Evolutionary conservation across 192 early-diverging fungal genomes (phyloP).

Genomic region (Backusella liffmaniae): DNA sequence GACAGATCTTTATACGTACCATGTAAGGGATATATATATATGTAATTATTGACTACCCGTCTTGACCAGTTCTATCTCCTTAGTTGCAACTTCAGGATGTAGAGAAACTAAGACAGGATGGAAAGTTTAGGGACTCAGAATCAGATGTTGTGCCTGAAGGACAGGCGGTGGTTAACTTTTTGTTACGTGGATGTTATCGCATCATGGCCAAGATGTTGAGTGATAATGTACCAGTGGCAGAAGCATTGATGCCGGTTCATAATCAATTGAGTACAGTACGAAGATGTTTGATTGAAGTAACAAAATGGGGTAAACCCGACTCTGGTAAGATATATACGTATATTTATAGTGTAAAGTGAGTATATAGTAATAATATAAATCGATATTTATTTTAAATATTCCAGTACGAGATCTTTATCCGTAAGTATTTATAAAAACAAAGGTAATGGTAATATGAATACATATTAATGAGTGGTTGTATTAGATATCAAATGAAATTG

Average conservation of each 20-base stretch:
- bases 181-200: slow-evolving; percentile 84
- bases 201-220: slow-evolving; percentile 80
- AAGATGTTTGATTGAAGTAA: slow-evolving; percentile 73
- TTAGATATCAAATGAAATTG: slow-evolving; percentile 87
- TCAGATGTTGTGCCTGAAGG: slow-evolving; percentile 65
- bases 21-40: slow-evolving; percentile 28
- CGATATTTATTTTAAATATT: background rate
- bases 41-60: background rate
- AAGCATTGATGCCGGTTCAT: slow-evolving; percentile 80
- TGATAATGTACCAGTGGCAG: slow-evolving; percentile 77
- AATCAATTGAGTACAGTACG: slow-evolving; percentile 83
- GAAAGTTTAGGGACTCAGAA: slow-evolving; percentile 75
- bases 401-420: background rate
- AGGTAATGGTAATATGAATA: background rate
- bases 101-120: slow-evolving; percentile 78
- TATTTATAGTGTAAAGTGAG: background rate
- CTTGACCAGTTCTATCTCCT: too few species aligned
- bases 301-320: slow-evolving; percentile 78
- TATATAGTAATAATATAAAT: background rate
- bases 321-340: slow-evolving; percentile 40
- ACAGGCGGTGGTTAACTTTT: slow-evolving; percentile 74
- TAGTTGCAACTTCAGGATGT: slow-evolving; percentile 77
- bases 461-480: slow-evolving; percentile 57
- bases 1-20: slow-evolving; percentile 75
- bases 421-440: background rate